Evolutionary conservation across 768 basidiomycete species (phyloP), one percentile per base, ranked within the genome.

Genomic region (Amanita pseudoporphyria): DNA sequence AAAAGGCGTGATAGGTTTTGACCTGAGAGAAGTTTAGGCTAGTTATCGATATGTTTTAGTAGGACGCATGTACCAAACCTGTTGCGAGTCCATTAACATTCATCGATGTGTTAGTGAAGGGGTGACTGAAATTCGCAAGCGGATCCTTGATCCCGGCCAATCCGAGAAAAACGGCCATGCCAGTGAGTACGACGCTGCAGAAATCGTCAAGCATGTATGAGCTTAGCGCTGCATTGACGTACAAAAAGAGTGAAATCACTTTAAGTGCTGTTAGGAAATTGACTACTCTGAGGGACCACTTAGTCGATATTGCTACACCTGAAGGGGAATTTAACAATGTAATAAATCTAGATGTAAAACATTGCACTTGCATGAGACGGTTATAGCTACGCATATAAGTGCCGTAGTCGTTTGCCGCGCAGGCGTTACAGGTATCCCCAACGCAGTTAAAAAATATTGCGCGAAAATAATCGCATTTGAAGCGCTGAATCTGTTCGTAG

Each of bases 141-240:
- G 82, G 79, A 60, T 82, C 70, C 40, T 66, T 35, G 28, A 85
- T 66, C 10, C 64, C 67, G 0, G 79, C 81, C 32, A 71, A 58
- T 6, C 81, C 81, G 1, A 69, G 64, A 3, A 84, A 65, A 3
- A 83, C 82, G 6, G 76, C 77, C 67, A 77, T 72, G 53, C 76
- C 76, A 0, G 78, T 72, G 22, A 77, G 55, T 3, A 78, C 75
- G 41, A 84, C 60, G 35, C 67, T 67, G 45, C 18, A 33, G 21
- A 41, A 33, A 22, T 38, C 21, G 16, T 31, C 21, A 30, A 40
- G 18, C 13, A 28, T 6, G 9, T 41, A 24, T 52, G 14, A 21
- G 38, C 1, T n/a, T 22, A 9, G 5, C 3, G 35, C 7, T 28
- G 30, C 13, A n/a, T 19, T 6, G 14, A 41, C 66, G 38, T 48